Percentiles rank a stretch among this genome's conserved stretches.
Conservation (phyloP, 306 rosid genomes). For the Cicer yamashitae region DNA sequence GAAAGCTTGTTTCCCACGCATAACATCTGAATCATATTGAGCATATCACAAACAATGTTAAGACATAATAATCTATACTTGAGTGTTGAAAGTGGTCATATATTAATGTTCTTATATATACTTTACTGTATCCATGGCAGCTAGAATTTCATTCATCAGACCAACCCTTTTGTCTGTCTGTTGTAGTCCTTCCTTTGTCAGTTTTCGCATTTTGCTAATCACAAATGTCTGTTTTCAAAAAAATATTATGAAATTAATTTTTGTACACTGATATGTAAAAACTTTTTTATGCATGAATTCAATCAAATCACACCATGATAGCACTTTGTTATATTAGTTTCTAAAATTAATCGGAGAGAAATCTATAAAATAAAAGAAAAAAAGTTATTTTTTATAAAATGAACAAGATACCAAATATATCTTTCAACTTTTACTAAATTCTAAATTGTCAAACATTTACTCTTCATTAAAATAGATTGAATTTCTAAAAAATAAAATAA, state of each 20-base stretch:
- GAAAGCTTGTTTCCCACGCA: constrained; percentile 93
- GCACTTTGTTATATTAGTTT: too few species aligned
- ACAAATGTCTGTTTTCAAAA: constrained; percentile 59
- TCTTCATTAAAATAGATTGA: too few species aligned
- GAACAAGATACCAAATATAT: constrained; percentile 3
- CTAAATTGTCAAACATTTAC: background rate
- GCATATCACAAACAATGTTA: constrained; percentile 38
- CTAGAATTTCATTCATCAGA: constrained; percentile 79
- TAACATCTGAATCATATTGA: constrained; percentile 73
- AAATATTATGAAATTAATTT: too few species aligned
- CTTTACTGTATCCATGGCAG: constrained; percentile 94
- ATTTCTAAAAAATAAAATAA: constrained; percentile 9
- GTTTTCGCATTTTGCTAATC: constrained; percentile 73
- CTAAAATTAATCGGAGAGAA: background rate
- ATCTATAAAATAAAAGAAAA: constrained; percentile 27
- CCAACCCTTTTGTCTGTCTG: constrained; percentile 90
- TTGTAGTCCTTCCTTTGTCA: constrained; percentile 74
- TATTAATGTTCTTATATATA: constrained; percentile 59
- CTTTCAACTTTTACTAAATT: constrained; percentile 11
- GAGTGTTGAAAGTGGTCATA: background rate
- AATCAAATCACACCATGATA: too few species aligned
- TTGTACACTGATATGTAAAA: too few species aligned
- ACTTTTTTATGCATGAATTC: too few species aligned
- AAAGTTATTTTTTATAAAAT: background rate
- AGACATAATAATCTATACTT: background rate